Percentiles rank a stretch among this genome's conserved stretches.
phyloP scores from a whole-genome alignment of 202 grass and related monocot genomes.

The Setaria italica region DNA sequence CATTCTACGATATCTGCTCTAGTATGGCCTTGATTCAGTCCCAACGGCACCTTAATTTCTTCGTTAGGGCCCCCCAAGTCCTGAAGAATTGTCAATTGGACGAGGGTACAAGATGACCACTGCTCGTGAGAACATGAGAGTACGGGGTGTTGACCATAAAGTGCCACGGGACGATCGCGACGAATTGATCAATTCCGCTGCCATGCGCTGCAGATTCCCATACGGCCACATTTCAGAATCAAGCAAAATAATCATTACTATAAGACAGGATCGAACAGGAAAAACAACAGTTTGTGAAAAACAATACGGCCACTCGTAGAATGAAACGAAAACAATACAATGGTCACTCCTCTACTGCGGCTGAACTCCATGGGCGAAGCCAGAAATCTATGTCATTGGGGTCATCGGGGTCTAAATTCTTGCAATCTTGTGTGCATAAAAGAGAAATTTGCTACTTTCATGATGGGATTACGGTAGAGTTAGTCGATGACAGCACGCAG shows the following conservation, averaged over 20 bases:
- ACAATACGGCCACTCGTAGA: not conserved
- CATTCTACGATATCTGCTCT: not conserved
- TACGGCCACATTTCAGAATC: conserved; percentile 3
- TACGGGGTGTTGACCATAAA: not conserved
- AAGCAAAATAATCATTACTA: not conserved
- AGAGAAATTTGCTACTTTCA: too few species aligned
- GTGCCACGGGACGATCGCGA: not conserved
- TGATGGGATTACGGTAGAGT: too few species aligned
- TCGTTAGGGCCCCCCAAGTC: not conserved
- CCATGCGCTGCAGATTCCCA: conserved; percentile 17
- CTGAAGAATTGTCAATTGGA: not conserved
- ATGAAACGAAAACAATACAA: not conserved
- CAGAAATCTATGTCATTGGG: too few species aligned
- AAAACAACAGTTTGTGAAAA: not conserved
- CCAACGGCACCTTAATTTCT: not conserved
- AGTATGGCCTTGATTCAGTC: not conserved
- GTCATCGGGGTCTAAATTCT: too few species aligned
- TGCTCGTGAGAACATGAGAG: not conserved
- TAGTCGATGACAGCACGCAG: too few species aligned
- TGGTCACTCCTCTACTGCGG: not conserved
- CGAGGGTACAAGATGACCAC: not conserved
- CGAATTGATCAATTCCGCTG: not conserved
- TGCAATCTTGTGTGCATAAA: too few species aligned
- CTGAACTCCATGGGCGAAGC: too few species aligned
- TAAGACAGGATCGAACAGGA: not conserved